Percentiles rank a stretch among this genome's conserved stretches.
These are phyloP conservation scores for Actinomucor elegans DNA, from an alignment of 371 early-diverging fungal genomes.

Conservation along the genomic window DNA sequence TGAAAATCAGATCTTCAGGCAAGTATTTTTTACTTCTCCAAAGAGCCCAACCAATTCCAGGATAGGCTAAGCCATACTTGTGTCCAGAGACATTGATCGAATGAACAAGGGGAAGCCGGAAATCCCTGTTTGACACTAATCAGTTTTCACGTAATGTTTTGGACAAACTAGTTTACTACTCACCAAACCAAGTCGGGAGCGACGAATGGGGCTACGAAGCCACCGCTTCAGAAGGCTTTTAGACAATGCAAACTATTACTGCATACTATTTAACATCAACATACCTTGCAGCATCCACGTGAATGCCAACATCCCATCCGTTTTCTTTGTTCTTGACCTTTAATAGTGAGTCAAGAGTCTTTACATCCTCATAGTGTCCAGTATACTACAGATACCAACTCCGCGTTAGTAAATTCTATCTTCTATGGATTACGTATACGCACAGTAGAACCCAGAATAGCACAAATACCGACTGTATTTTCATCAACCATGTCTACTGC, in stretches of 20 bases:
- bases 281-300: constrained; percentile 77
- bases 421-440: neutral
- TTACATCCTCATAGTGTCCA: constrained; percentile 79
- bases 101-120: constrained; percentile 60
- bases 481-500: constrained; percentile 67
- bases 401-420: neutral
- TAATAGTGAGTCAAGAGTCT: constrained; percentile 55
- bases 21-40: constrained; percentile 62
- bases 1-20: constrained; percentile 67
- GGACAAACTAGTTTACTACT: constrained; percentile 12
- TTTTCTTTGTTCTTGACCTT: constrained; percentile 53
- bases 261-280: too few species aligned
- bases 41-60: constrained; percentile 72
- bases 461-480: constrained; percentile 76
- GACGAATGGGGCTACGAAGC: constrained; percentile 79
- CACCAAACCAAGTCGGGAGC: constrained; percentile 74
- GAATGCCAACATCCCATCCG: constrained; percentile 69
- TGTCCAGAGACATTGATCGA: constrained; percentile 78
- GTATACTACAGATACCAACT: constrained; percentile 59
- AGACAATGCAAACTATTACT: neutral
- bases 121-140: constrained; percentile 56
- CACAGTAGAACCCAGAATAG: constrained; percentile 72
- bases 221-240: too few species aligned
- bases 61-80: constrained; percentile 75
- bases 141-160: neutral